Base-by-base conservation (phyloP, 805 yeast genomes). In the Tetrapisispora namnaoensis region DNA sequence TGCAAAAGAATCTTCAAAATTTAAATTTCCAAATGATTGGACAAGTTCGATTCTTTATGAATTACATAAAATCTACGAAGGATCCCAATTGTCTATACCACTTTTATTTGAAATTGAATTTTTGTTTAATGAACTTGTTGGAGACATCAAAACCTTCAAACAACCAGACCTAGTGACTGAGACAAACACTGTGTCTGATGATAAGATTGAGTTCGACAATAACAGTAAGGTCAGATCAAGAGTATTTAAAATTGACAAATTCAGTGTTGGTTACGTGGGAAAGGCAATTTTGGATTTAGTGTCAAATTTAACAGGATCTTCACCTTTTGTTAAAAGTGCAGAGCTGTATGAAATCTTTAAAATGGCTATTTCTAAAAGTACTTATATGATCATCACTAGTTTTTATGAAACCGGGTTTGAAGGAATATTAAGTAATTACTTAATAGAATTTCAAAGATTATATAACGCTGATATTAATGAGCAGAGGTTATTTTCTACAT, bases 1-100 rank as follows among this genome's bases (percentile, higher is more conserved):
- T 56, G 79, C 86, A 0, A 77, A 79, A 43, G 63, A 71, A 36
- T 88, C 97, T 0, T 74, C 70, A 43, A 76, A 90, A 20, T 93
- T 93, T 68, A 73, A 70, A 51, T 82, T 84, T 22, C 96, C 96
- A 61, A 89, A 88, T 60, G 6, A 91, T 69, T 98, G 91, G 65
- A 79, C 93, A 56, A 98, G 93, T 62, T 96, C 93, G 5, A 72
- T 93, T 49, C 82, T 90, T 60, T 88, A 89, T 56, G 73, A 82
- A 2, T 74, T 93, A 16, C 10, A 22, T 3, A 2, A 4, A 16
- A 27, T 36, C 3, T 17, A 9, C 17, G 24, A 44, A n/a, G 8
- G n/a, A 3, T 27, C 20, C 11, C 5, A 17, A 17, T 10, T 37
- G 2, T 27, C 35, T 8, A 7, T 44, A 3, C 41, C 41, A 10